These are phyloP conservation scores for Phaeosphaeria sp. DNA, from an alignment of 2,329 filamentous ascomycete species.

Conservation along the genomic window DNA sequence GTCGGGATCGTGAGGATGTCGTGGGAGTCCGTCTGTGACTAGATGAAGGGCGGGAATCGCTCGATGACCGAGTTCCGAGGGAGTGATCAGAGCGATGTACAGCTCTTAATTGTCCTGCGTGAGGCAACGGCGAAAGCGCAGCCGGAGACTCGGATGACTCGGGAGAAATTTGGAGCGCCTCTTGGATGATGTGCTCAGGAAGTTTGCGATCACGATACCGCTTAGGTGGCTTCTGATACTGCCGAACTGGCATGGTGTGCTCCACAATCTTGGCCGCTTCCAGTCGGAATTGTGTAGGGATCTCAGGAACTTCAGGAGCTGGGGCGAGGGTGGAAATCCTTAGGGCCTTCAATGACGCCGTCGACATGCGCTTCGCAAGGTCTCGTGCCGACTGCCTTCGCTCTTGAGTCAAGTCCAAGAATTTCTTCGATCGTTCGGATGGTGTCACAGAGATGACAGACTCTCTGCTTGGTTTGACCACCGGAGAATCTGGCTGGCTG, in stretches of 20 bases:
- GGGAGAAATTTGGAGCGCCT: conserved; percentile 16
- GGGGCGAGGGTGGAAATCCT: conserved; percentile 15
- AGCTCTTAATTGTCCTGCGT: not conserved
- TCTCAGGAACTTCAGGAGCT: conserved; percentile 24
- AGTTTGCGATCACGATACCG: conserved; percentile 9
- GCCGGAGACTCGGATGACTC: conserved; percentile 10
- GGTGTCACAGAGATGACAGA: conserved; percentile 21
- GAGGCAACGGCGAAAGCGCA: conserved; percentile 21
- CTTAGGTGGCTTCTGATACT: conserved; percentile 12
- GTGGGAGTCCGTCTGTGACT: conserved; percentile 18
- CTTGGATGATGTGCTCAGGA: conserved; percentile 17
- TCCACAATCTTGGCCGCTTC: conserved; percentile 12
- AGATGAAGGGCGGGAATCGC: conserved; percentile 19
- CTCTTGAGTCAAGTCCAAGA: conserved; percentile 35
- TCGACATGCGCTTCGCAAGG: conserved; percentile 40
- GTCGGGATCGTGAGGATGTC: conserved; percentile 4
- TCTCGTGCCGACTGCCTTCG: conserved; percentile 32
- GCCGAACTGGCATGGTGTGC: conserved; percentile 8
- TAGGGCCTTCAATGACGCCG: conserved; percentile 33
- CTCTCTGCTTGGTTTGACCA: conserved; percentile 25
- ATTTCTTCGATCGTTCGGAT: conserved; percentile 39
- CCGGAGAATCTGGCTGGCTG: conserved; percentile 43
- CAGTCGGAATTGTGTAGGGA: conserved; percentile 8
- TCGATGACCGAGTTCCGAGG: conserved; percentile 12
- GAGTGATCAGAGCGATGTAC: conserved; percentile 12